These are phyloP conservation scores for Hypericum perforatum DNA, from an alignment of 345 rosid genomes.

Conservation along the genomic window DNA sequence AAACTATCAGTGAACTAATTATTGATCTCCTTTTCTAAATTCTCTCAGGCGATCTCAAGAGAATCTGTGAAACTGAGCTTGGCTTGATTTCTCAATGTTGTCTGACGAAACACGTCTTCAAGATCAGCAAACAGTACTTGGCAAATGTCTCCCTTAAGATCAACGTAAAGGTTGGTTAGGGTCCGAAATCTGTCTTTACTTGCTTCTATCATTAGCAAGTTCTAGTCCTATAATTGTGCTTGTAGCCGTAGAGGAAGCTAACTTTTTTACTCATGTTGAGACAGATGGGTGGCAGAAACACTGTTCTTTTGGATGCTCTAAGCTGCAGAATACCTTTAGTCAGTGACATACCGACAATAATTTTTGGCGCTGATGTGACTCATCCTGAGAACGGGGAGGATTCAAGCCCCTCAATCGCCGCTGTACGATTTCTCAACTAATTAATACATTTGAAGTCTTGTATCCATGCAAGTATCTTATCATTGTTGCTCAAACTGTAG, in stretches of 20 bases:
- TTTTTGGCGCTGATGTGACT: slow-evolving; percentile 98
- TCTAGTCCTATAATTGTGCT: no score
- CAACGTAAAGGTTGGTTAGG: slow-evolving; percentile 74
- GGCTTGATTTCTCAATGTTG: slow-evolving; percentile 96
- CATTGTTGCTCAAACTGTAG: slow-evolving; percentile 27
- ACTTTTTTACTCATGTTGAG: no score
- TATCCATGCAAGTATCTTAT: slow-evolving; percentile 4
- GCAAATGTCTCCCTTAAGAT: slow-evolving; percentile 94
- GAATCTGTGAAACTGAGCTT: slow-evolving; percentile 97
- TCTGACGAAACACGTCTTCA: slow-evolving; percentile 92
- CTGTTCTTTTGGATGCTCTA: slow-evolving; percentile 91
- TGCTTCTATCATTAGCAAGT: no score
- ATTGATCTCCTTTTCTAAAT: not conserved
- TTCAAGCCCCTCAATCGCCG: slow-evolving; percentile 96
- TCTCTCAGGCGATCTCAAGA: slow-evolving; percentile 73
- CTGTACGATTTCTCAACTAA: slow-evolving; percentile 34
- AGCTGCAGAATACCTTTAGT: slow-evolving; percentile 96
- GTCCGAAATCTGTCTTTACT: not conserved
- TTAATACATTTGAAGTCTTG: no score
- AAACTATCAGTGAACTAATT: not conserved
- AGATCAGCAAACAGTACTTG: slow-evolving; percentile 92
- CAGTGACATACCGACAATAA: slow-evolving; percentile 94
- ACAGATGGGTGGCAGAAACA: slow-evolving; percentile 99
- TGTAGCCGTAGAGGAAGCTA: no score
- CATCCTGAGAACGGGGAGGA: slow-evolving; percentile 99